phyloP scores from a whole-genome alignment of 1,139 yeast species.

The Yamadazyma blattariae region DNA sequence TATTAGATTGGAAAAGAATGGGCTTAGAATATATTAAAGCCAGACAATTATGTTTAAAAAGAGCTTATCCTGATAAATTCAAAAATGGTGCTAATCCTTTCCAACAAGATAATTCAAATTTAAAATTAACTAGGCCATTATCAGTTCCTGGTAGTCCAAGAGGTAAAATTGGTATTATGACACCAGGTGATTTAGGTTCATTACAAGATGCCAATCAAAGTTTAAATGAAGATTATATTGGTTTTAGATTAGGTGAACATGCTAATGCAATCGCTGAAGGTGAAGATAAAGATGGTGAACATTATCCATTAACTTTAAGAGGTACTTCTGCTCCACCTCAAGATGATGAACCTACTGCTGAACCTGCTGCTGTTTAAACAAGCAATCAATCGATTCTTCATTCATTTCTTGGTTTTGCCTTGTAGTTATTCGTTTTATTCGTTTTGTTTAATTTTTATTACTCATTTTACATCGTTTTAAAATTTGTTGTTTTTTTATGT shows the following conservation, averaged over 20 bases:
- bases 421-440: no score
- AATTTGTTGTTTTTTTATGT: no score
- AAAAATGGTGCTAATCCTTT: constrained; percentile 62
- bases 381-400: no score
- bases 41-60: constrained; percentile 82
- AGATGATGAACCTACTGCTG: background rate
- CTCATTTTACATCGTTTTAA: no score
- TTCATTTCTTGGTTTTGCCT: no score
- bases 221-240: constrained; percentile 75
- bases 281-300: constrained; percentile 25
- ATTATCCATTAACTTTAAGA: constrained; percentile 45
- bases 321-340: constrained; percentile 43
- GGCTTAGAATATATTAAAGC: constrained; percentile 96
- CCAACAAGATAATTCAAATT: constrained; percentile 40
- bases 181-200: constrained; percentile 98
- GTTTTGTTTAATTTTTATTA: no score
- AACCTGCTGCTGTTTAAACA: no score
- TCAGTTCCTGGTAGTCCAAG: constrained; percentile 97
- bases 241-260: constrained; percentile 69
- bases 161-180: constrained; percentile 64
- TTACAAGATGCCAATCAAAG: constrained; percentile 80
- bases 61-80: constrained; percentile 92
- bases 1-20: constrained; percentile 97
- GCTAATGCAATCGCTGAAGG: constrained; percentile 32
- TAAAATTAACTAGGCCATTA: constrained; percentile 85